phyloP scores from a whole-genome alignment of 441 rosid species.

The Syzygium malaccense region DNA sequence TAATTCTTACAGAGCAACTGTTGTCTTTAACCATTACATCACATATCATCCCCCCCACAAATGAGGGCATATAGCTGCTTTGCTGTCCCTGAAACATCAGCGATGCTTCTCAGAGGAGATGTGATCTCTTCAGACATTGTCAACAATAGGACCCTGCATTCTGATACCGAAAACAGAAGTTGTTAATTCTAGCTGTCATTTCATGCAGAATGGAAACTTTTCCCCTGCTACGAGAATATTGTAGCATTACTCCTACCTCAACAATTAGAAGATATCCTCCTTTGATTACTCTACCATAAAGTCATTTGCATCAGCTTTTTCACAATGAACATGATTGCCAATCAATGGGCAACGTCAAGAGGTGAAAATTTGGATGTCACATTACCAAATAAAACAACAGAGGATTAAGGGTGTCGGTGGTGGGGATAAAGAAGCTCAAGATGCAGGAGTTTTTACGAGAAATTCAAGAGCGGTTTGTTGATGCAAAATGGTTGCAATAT shows the following conservation, averaged over 20 bases:
- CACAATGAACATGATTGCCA: background rate
- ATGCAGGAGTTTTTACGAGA: background rate
- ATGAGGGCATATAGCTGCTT: conserved; percentile 24
- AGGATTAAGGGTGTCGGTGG: background rate
- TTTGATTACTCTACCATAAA: background rate
- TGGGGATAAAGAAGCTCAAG: background rate
- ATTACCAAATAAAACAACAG: background rate
- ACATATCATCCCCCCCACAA: conserved; percentile 24
- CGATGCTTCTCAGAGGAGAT: conserved; percentile 23
- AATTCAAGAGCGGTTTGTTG: background rate
- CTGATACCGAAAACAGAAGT: conserved; percentile 18
- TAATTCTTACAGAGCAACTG: background rate
- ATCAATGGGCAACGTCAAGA: background rate
- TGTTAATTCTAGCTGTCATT: background rate
- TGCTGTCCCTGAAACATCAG: conserved; percentile 41
- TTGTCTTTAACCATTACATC: background rate
- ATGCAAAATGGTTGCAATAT: background rate
- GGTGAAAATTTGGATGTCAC: background rate
- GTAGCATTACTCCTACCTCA: background rate
- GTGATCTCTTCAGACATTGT: conserved; percentile 35
- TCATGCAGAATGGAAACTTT: background rate
- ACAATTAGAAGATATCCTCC: background rate
- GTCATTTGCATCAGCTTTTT: background rate
- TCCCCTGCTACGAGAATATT: background rate
- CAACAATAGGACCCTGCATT: conserved; percentile 42